Conservation (phyloP, 1,284 basidiomycete species). For the Ustilago trichophora region DNA sequence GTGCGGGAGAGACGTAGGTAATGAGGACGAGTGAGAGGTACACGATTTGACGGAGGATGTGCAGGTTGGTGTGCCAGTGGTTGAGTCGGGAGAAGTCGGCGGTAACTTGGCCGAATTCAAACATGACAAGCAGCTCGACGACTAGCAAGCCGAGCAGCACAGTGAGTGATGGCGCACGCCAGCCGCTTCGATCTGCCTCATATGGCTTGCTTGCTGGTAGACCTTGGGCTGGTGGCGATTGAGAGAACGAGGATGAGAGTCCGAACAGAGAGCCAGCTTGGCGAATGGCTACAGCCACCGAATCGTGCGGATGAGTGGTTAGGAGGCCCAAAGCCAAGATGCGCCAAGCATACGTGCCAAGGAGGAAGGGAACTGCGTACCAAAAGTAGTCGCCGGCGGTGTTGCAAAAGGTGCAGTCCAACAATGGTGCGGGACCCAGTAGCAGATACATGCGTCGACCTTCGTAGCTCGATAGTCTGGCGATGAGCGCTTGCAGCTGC, state of each 20-base stretch:
- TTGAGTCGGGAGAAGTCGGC: slow-evolving; percentile 17
- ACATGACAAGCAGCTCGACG: slow-evolving; percentile 37
- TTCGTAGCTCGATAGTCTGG: slow-evolving; percentile 45
- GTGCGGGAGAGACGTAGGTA: slow-evolving; percentile 30
- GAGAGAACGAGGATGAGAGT: neutral
- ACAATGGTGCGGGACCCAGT: slow-evolving; percentile 25
- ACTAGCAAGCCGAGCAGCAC: slow-evolving; percentile 12
- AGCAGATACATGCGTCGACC: slow-evolving; percentile 35
- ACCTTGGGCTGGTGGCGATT: neutral
- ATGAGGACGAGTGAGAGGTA: slow-evolving; percentile 17
- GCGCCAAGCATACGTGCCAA: slow-evolving; percentile 28
- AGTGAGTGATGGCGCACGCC: slow-evolving; percentile 17
- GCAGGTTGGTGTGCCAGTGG: slow-evolving; percentile 44
- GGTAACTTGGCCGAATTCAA: slow-evolving; percentile 35
- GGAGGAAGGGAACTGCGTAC: slow-evolving; percentile 33
- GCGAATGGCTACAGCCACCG: slow-evolving; percentile 36
- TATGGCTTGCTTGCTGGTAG: neutral
- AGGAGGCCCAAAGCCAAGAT: slow-evolving; percentile 40
- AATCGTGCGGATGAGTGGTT: slow-evolving; percentile 35
- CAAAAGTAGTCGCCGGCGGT: slow-evolving; percentile 29
- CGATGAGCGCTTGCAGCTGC: slow-evolving; percentile 37
- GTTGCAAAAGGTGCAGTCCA: slow-evolving; percentile 42
- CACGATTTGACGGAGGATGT: slow-evolving; percentile 28
- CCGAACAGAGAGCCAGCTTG: slow-evolving; percentile 10
- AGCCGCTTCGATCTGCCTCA: slow-evolving; percentile 33